Evolutionary conservation across 1,284 basidiomycete species (phyloP), one percentile per base, ranked within the genome.

Genomic region (Mixia osmundae): DNA sequence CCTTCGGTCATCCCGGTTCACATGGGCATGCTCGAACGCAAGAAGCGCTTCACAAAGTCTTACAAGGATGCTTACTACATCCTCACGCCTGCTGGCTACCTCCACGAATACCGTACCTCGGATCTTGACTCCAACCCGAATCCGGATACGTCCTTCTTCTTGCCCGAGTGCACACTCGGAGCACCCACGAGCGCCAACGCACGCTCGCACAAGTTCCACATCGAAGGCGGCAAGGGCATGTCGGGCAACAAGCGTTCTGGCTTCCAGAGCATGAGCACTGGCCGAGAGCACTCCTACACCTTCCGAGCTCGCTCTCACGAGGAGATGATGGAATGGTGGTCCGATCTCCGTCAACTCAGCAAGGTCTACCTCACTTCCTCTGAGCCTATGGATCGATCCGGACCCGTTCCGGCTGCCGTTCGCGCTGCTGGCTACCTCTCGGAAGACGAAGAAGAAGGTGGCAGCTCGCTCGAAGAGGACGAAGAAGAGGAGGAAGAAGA

Each of bases 291-390:
- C 43, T 46, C 48, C 18, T 95, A 79, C 72, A 82, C 73, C 31
- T 95, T 97, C 68, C 70, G 85, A 35, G 70, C 78, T 30, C 65
- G 87, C 44, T 76, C 71, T 47, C 72, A 80, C 52, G 87, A 95
- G 47, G 89, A 94, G 54, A 83, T 95, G 79, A 87, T 95, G 82
- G 89, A 95, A 61, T 94, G 91, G 78, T 97, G 91, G 89, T 95
- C 95, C 58, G 91, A 95, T 57, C 66, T 91, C 38, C 66, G 85
- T 50, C 91, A 95, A 82, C 66, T 97, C 40, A 87, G 80, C 53
- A 85, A 87, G 41, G 65, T 89, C 46, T 97, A 95, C 59, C 46
- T 97, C 39, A 83, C 94, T 38, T 82, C 85, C 35, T 79, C 75
- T 45, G 89, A 95, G 63, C 69, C 74, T 54, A 79, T 95, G 63